These are phyloP conservation scores for Cyberlindnera amylophila DNA, from an alignment of 805 yeast genomes.

Conservation along the genomic window DNA sequence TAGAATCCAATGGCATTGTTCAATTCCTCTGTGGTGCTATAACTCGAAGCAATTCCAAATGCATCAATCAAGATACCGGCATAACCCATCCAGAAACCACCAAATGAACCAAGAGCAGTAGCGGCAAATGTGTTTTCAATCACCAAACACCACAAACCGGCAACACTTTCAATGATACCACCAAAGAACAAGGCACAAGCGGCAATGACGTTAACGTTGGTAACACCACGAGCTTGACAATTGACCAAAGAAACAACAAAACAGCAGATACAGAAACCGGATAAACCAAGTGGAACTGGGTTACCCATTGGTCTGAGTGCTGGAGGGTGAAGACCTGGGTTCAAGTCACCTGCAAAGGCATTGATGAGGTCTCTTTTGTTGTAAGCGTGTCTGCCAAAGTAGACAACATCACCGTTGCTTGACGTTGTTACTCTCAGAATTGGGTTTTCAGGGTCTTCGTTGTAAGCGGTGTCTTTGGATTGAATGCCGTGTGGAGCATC, in stretches of 20 bases:
- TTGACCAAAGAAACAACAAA: conserved; percentile 63
- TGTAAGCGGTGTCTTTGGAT: conserved; percentile 8
- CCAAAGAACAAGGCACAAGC: conserved; percentile 70
- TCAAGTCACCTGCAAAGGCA: conserved; percentile 60
- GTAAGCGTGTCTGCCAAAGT: conserved; percentile 39
- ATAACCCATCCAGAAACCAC: conserved; percentile 77
- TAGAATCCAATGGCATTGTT: conserved; percentile 55
- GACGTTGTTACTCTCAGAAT: conserved; percentile 25
- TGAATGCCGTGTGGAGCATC: conserved; percentile 10
- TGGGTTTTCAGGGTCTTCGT: conserved; percentile 10
- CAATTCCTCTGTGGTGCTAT: conserved; percentile 41
- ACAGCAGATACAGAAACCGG: conserved; percentile 56
- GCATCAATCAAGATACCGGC: conserved; percentile 60
- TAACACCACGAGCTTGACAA: conserved; percentile 64
- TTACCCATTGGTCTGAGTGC: conserved; percentile 57
- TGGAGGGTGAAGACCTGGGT: conserved; percentile 41
- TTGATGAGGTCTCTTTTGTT: conserved; percentile 51
- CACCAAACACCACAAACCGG: conserved; percentile 76
- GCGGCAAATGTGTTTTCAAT: conserved; percentile 76
- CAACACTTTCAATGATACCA: conserved; percentile 65
- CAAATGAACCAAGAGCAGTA: conserved; percentile 45
- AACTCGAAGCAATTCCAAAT: conserved; percentile 51
- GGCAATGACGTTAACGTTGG: conserved; percentile 55
- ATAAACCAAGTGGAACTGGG: conserved; percentile 73
- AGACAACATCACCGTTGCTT: conserved; percentile 34